These are phyloP conservation scores for Pilaira anomala DNA, from an alignment of 192 early-diverging fungal species.

Conservation along the genomic window DNA sequence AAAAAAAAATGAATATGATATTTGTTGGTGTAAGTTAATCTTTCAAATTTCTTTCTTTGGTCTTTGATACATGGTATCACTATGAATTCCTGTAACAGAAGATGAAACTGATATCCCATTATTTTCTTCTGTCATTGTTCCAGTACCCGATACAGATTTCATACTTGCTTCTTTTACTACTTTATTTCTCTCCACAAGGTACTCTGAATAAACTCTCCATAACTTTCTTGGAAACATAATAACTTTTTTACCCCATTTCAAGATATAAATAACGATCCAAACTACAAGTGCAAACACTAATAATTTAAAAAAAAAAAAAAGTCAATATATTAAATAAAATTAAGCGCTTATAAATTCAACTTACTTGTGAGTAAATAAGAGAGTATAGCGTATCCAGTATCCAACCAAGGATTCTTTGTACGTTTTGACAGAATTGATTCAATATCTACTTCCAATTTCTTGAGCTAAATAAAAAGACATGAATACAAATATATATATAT, in stretches of 20 bases:
- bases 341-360: neutral
- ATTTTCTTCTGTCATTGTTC: no score
- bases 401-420: slow-evolving; percentile 37
- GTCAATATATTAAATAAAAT: neutral
- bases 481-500: neutral
- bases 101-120: no score
- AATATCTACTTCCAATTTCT: slow-evolving; percentile 34
- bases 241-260: slow-evolving; percentile 14
- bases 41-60: no score
- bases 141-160: no score
- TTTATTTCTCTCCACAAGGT: slow-evolving; percentile 14
- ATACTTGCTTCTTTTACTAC: slow-evolving; percentile 10
- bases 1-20: no score
- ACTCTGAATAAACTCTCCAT: slow-evolving; percentile 3
- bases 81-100: no score
- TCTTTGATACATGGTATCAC: no score
- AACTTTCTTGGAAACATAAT: slow-evolving; percentile 13
- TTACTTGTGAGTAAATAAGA: slow-evolving; percentile 34
- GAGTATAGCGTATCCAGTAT: slow-evolving; percentile 28
- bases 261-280: slow-evolving; percentile 23
- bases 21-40: no score
- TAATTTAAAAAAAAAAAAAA: neutral
- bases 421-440: slow-evolving; percentile 34
- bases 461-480: slow-evolving; percentile 20
- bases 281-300: slow-evolving; percentile 25